A percentile compares a stretch with the other conserved stretches of the same genome.
phyloP scores from a whole-genome alignment of 495 filamentous ascomycete genomes.

The Lepidopterella palustris region DNA sequence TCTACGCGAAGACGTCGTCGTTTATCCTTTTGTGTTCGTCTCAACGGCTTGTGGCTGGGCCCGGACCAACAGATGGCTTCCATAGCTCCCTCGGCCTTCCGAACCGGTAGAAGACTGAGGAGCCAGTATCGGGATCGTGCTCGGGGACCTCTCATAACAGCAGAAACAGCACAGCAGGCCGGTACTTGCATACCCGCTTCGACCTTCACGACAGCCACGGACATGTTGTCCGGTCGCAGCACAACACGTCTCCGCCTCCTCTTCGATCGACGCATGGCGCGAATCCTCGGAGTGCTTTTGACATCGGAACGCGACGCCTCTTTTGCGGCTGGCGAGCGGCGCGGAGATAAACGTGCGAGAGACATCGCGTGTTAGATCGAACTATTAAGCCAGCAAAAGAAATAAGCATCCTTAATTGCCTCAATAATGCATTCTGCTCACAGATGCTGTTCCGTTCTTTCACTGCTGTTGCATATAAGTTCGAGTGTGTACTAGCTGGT shows the following conservation, averaged over 20 bases:
- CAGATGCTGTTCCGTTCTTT: too few relatives aligned
- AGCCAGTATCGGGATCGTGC: constrained; percentile 20
- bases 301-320: too few relatives aligned
- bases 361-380: not conserved
- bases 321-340: constrained; percentile 1
- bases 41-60: not conserved
- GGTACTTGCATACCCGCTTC: not conserved
- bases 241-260: not conserved
- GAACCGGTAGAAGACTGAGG: not conserved
- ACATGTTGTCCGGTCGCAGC: not conserved
- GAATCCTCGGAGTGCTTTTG: too few relatives aligned
- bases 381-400: not conserved
- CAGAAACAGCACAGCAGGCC: not conserved
- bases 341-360: not conserved
- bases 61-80: not conserved
- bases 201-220: too few relatives aligned
- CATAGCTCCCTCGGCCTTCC: not conserved
- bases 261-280: not conserved
- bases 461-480: too few relatives aligned
- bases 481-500: too few relatives aligned
- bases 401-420: not conserved
- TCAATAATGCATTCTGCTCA: too few relatives aligned
- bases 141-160: not conserved
- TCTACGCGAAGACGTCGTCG: not conserved
- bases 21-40: not conserved